Base-by-base conservation (phyloP, 768 basidiomycete genomes). In the Trametes sanguinea region DNA sequence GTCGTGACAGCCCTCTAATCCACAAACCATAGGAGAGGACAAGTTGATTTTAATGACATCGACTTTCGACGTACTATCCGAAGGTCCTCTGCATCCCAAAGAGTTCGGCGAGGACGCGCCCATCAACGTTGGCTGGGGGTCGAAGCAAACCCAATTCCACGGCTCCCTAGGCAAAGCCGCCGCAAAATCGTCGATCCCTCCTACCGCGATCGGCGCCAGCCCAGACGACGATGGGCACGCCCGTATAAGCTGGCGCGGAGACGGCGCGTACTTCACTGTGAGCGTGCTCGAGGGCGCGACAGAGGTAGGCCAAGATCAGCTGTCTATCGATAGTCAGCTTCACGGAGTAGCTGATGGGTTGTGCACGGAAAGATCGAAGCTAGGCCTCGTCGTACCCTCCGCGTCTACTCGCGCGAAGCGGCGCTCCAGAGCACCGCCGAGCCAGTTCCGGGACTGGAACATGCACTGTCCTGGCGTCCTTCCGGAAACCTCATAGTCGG, bases 71-170 rank as follows among this genome's bases (percentile, higher is more conserved):
- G 86, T 95, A 13, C 77, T 98, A 27, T 89, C 87, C 46, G 97
- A 98, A 69, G 78, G 80, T 4, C 83, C 85, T 0, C 74, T 98
- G 1, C 83, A 90, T 65, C 82, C 86, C 0, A 72, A 77, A 42
- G 90, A 92, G 45, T 95, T 95, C 67, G 97, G 96, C 42, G 89
- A 95, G 82, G 94, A 94, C 72, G 85, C 88, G 29, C 92, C 92
- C 2, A 94, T 98, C 69, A 93, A 95, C 68, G 94, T 98, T 61
- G 97, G 97, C 14, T 99, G 97, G 97, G 97, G 97, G 43, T 91
- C 92, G 2, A 96, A 95, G 70, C 83, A 91, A 72, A 98, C 97
- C 0, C 97, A 99, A 70, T 99, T 99, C 72, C 95, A 98, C 67
- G 97, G 97, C 9, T 96, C 95, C 0, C 78, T 94, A 4, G 96